Conservation (phyloP, 139 green algal species). For the Chlamydomonas sp. region DNA sequence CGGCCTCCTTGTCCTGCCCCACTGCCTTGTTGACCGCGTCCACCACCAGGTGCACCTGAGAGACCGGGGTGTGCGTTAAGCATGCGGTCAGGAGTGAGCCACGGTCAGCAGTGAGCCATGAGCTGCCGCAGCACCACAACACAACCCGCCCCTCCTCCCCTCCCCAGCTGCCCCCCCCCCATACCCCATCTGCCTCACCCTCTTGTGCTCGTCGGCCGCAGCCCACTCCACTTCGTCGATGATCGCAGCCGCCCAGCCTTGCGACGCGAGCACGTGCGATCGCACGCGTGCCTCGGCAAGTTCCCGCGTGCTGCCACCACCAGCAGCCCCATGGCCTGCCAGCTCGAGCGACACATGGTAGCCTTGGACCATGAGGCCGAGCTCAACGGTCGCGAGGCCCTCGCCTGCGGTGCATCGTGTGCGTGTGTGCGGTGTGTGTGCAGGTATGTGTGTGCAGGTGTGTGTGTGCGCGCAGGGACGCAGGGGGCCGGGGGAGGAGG, state of each 20-base stretch:
- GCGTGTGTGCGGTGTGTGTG: too few species aligned
- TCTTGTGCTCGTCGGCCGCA: neutral
- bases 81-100: too few species aligned
- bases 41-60: conserved; percentile 7
- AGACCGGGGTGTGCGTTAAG: too few species aligned
- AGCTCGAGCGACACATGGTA: neutral
- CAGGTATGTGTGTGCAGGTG: too few species aligned
- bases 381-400: conserved; percentile 4
- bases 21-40: conserved; percentile 9
- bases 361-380: neutral
- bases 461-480: too few species aligned
- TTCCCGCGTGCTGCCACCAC: neutral
- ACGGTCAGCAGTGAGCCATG: too few species aligned
- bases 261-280: neutral
- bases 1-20: neutral
- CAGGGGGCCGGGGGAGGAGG: too few species aligned
- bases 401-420: too few species aligned
- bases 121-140: too few species aligned
- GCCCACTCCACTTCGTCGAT: neutral
- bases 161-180: too few species aligned
- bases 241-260: neutral
- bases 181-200: too few species aligned
- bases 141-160: too few species aligned
- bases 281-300: neutral
- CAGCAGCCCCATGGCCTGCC: neutral